Evolutionary conservation across 805 yeast species (phyloP), one percentile per base, ranked within the genome.

Genomic region (Candida berthetii): DNA sequence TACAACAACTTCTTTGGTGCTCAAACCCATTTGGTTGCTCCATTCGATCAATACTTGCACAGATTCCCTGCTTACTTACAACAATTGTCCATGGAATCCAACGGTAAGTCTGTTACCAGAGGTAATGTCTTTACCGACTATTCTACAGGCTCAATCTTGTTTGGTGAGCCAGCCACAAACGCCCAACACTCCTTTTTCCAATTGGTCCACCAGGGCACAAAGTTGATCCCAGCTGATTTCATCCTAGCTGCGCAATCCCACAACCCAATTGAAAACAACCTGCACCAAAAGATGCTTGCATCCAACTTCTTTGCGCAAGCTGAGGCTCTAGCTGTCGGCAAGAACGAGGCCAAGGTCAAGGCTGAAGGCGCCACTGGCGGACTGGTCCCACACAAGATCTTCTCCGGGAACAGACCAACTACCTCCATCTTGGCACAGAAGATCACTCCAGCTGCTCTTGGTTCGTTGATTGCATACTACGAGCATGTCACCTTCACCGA

Each of bases 171-270:
- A 61, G 93, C 96, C 49, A 93, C 99, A 46, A 93, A 93, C 66
- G 95, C 99, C 42, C 99, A 93, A 74, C 99, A 93, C 72, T 90
- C 97, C 28, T 93, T 93, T 85, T 93, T 93, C 91, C 99, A 93
- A 73, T 80, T 93, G 68, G 96, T 93, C 45, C 99, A 93, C 72
- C 99, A 93, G 74, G 99, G 99, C 65, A 89, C 98, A 52, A 93
- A 93, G 73, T 74, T 90, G 64, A 93, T 93, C 54, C 99, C 99
- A 57, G 72, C 98, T 31, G 99, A 93, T 68, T 93, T 93, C 73
- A 88, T 93, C 61, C 69, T 93, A 54, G 96, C 98, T 57, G 98
- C 99, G 43, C 81, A 88, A 72, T 87, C 97, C 41, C 98, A 93
- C 74, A 93, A 93, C 81, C 99, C 98, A 60, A 83, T 91, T 57